A percentile compares a stretch with the other conserved stretches of the same genome.
Evolutionary conservation across 345 rosid species (phyloP).

Genomic region (Hibiscus trionum): DNA sequence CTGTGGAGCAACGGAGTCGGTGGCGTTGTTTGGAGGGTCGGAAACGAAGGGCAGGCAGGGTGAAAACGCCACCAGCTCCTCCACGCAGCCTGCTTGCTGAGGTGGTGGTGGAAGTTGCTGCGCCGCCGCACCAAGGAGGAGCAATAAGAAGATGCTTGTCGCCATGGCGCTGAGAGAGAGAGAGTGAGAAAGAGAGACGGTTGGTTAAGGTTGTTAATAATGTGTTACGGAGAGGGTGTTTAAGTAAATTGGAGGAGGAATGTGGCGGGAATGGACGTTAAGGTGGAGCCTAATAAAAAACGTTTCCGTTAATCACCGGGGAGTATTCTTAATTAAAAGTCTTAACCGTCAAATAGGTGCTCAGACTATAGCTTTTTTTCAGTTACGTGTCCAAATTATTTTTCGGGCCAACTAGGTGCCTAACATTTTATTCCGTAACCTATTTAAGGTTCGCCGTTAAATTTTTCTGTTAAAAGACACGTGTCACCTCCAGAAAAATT

Average conservation of each 20-base stretch:
- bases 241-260: not conserved
- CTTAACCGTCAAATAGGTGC: too few species aligned
- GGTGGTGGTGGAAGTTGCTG: constrained; percentile 5
- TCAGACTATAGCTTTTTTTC: too few species aligned
- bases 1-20: constrained; percentile 26
- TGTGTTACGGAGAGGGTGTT: not conserved
- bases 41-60: constrained; percentile 74
- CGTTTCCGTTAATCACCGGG: not conserved
- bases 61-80: constrained; percentile 56
- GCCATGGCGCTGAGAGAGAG: constrained; percentile 18
- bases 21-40: constrained; percentile 48
- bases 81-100: constrained; percentile 33
- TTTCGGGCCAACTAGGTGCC: too few species aligned
- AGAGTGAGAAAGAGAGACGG: not conserved
- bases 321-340: too few species aligned
- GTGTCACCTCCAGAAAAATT: too few species aligned
- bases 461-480: too few species aligned
- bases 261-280: not conserved
- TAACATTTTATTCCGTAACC: too few species aligned
- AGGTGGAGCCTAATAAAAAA: not conserved
- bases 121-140: constrained; percentile 14
- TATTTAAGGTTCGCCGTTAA: too few species aligned
- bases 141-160: constrained; percentile 7
- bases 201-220: not conserved
- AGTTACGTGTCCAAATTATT: too few species aligned